phyloP scores from a whole-genome alignment of 176 grass and related monocot species.

The Musa acuminata region DNA sequence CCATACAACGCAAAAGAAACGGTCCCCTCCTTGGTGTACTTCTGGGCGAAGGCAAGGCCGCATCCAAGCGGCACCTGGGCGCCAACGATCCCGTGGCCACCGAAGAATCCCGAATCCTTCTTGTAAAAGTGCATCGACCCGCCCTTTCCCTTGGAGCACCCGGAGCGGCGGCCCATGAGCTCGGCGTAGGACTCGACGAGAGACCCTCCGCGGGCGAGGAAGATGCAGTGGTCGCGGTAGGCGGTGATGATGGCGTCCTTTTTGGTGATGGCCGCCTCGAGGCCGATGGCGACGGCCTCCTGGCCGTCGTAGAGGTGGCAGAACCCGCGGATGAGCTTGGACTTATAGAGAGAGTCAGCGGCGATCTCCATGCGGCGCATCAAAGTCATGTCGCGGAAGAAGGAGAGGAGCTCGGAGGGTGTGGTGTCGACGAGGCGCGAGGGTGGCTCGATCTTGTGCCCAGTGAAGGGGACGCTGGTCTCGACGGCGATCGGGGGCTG shows the following conservation, averaged over 20 bases:
- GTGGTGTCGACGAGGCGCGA: constrained; percentile 29
- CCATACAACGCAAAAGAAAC: constrained; percentile 76
- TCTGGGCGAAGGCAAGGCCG: constrained; percentile 76
- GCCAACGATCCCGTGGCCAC: constrained; percentile 84
- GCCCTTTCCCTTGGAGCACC: constrained; percentile 66
- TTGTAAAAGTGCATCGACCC: constrained; percentile 98
- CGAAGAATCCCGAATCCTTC: constrained; percentile 71
- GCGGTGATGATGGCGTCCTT: constrained; percentile 78
- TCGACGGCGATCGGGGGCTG: constrained; percentile 37
- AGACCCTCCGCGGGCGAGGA: constrained; percentile 56
- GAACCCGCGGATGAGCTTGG: constrained; percentile 92
- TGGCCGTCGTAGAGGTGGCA: constrained; percentile 97
- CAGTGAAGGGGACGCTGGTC: constrained; percentile 53
- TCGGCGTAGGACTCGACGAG: constrained; percentile 55
- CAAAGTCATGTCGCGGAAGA: constrained; percentile 55
- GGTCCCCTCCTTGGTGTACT: constrained; percentile 59
- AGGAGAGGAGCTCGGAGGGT: constrained; percentile 30
- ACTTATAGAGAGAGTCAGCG: constrained; percentile 91
- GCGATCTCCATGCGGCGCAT: constrained; percentile 89
- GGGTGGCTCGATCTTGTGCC: constrained; percentile 45
- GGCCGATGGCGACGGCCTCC: constrained; percentile 62
- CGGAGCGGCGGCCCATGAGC: constrained; percentile 68
- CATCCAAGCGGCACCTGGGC: constrained; percentile 77
- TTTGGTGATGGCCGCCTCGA: constrained; percentile 64
- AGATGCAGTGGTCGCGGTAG: constrained; percentile 87